phyloP scores from a whole-genome alignment of 305 asterid genomes.

The Striga hermonthica region DNA sequence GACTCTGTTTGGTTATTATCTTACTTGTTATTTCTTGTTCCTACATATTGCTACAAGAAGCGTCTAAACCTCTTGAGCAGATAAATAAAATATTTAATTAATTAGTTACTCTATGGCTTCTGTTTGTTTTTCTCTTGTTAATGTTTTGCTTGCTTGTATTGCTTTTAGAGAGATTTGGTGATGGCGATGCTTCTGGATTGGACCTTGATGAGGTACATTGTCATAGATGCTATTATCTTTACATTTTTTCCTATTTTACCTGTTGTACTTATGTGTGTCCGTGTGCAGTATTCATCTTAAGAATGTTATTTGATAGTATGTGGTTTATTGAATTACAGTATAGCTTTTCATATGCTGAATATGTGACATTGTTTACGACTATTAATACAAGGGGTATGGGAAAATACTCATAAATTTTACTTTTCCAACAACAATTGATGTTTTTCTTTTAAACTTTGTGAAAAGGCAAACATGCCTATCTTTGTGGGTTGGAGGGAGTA shows the following conservation, averaged over 20 bases:
- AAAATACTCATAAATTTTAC: too few relatives aligned
- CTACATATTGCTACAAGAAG: neutral
- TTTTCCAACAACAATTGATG: too few relatives aligned
- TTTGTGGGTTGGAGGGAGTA: too few relatives aligned
- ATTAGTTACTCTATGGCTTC: neutral
- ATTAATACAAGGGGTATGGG: too few relatives aligned
- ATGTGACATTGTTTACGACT: too few relatives aligned
- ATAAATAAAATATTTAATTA: neutral
- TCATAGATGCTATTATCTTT: slow-evolving; percentile 2
- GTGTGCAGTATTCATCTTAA: too few relatives aligned
- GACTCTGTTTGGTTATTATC: slow-evolving; percentile 18
- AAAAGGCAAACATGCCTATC: too few relatives aligned
- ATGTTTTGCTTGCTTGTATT: slow-evolving; percentile 26
- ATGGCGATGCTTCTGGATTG: slow-evolving; percentile 90
- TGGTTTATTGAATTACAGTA: too few relatives aligned
- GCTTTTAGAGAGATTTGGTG: slow-evolving; percentile 93
- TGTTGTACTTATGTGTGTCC: neutral
- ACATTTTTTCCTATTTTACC: slow-evolving; percentile 7
- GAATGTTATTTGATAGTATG: too few relatives aligned
- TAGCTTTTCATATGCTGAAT: too few relatives aligned
- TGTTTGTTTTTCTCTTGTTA: slow-evolving; percentile 9
- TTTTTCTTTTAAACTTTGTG: too few relatives aligned
- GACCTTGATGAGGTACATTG: slow-evolving; percentile 90
- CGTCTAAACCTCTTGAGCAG: too few relatives aligned
- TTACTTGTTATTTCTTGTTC: slow-evolving; percentile 25